phyloP scores from a whole-genome alignment of 2,329 filamentous ascomycete genomes.

The Sclerotinia borealis region DNA sequence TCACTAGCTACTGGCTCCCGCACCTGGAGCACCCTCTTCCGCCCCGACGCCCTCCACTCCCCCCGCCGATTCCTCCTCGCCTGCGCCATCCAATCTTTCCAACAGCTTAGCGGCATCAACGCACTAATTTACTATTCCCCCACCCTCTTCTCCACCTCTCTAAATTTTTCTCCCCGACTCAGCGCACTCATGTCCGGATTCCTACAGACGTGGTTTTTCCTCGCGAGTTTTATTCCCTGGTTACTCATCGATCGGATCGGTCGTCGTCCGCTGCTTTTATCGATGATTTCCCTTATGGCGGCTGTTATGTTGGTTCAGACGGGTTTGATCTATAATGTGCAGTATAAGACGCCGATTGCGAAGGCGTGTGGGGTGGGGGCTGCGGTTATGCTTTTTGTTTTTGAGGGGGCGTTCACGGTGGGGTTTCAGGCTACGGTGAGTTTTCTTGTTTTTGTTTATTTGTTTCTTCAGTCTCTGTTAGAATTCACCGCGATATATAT shows the following conservation, averaged over 20 bases:
- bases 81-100: conserved; percentile 43
- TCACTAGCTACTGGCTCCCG: conserved; percentile 32
- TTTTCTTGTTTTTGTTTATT: not conserved
- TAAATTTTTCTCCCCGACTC: conserved; percentile 39
- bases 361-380: conserved; percentile 36
- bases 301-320: conserved; percentile 38
- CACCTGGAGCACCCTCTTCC: conserved; percentile 24
- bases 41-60: conserved; percentile 35
- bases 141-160: conserved; percentile 41
- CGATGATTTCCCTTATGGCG: conserved; percentile 38
- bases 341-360: conserved; percentile 33
- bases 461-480: not conserved
- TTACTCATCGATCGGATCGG: conserved; percentile 50
- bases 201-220: conserved; percentile 42
- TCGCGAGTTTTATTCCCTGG: conserved; percentile 37
- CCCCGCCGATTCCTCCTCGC: conserved; percentile 46
- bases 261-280: conserved; percentile 62
- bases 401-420: conserved; percentile 54
- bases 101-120: conserved; percentile 42
- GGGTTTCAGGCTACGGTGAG: conserved; percentile 52
- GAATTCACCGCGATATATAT: not conserved
- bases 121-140: conserved; percentile 39
- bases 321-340: conserved; percentile 37
- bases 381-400: conserved; percentile 50
- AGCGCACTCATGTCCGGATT: conserved; percentile 48